Evolutionary conservation across 1,284 basidiomycete species (phyloP).

Genomic region (Moesziomyces parantarcticus): DNA sequence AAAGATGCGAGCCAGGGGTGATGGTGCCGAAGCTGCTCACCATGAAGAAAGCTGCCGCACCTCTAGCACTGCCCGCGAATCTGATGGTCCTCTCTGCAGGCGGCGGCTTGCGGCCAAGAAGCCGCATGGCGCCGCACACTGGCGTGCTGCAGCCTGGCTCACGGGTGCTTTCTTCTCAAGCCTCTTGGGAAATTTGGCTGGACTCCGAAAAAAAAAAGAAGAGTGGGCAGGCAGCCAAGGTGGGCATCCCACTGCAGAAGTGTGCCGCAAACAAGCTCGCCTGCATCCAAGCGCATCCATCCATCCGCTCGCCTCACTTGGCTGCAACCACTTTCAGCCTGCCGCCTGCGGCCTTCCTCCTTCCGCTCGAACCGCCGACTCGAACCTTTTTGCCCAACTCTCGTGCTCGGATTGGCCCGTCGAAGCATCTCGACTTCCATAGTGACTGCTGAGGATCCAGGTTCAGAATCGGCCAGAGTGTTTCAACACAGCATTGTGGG

Average conservation of each 20-base stretch:
- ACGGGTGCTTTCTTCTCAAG: neutral
- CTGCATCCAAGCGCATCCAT: neutral
- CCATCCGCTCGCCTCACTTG: neutral
- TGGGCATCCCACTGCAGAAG: neutral
- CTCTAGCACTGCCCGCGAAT: neutral
- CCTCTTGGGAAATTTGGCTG: neutral
- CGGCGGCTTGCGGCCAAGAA: neutral
- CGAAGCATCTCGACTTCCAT: no score
- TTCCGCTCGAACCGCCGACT: no score
- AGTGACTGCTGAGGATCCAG: no score
- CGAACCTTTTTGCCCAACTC: no score
- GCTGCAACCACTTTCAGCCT: neutral
- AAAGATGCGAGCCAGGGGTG: slow-evolving; percentile 2
- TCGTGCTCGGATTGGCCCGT: no score
- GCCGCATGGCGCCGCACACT: neutral
- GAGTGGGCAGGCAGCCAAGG: no score
- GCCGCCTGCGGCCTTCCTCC: no score
- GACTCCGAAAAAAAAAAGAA: neutral
- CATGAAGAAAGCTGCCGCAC: neutral
- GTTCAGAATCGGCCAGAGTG: no score
- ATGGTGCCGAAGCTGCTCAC: slow-evolving; percentile 1
- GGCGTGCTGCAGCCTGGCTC: no score
- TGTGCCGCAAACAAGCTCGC: neutral
- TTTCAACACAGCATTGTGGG: neutral
- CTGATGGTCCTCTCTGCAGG: neutral